Percentiles rank a stretch among this genome's conserved stretches.
Evolutionary conservation across 495 filamentous ascomycete genomes (phyloP).

Genomic region (Thozetella sp.): DNA sequence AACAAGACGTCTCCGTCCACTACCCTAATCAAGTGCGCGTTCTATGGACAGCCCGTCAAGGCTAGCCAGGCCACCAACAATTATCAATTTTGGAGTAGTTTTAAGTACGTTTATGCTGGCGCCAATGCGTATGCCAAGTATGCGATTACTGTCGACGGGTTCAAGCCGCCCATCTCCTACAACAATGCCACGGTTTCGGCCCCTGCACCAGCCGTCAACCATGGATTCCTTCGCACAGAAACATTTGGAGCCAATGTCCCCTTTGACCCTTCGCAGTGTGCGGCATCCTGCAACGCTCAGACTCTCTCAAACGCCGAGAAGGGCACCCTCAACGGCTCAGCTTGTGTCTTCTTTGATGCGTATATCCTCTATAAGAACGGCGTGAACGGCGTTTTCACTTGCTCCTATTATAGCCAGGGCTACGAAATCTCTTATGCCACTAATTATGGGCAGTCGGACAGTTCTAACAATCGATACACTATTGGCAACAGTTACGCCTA

Average conservation of each 20-base stretch:
- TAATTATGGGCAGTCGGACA: neutral
- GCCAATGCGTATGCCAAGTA: constrained; percentile 36
- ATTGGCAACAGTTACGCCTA: neutral
- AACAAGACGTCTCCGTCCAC: constrained; percentile 45
- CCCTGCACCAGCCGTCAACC: constrained; percentile 14
- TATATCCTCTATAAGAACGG: constrained; percentile 41
- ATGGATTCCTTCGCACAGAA: constrained; percentile 39
- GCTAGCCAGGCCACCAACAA: constrained; percentile 29
- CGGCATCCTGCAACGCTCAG: constrained; percentile 36
- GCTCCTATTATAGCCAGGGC: neutral
- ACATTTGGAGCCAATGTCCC: constrained; percentile 36
- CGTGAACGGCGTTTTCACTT: neutral
- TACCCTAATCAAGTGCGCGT: constrained; percentile 52
- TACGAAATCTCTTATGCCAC: neutral
- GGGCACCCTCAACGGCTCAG: constrained; percentile 21
- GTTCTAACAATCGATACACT: neutral
- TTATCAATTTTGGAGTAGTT: constrained; percentile 29
- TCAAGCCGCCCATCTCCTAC: constrained; percentile 17
- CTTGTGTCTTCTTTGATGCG: constrained; percentile 44
- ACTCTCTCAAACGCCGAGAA: constrained; percentile 31
- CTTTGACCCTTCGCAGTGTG: constrained; percentile 37
- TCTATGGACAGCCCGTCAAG: constrained; percentile 39
- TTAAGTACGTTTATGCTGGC: constrained; percentile 42
- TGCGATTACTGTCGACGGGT: constrained; percentile 21
- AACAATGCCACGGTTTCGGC: constrained; percentile 36